Conservation (phyloP, 805 yeast genomes). For the Osmozyma mogii region DNA sequence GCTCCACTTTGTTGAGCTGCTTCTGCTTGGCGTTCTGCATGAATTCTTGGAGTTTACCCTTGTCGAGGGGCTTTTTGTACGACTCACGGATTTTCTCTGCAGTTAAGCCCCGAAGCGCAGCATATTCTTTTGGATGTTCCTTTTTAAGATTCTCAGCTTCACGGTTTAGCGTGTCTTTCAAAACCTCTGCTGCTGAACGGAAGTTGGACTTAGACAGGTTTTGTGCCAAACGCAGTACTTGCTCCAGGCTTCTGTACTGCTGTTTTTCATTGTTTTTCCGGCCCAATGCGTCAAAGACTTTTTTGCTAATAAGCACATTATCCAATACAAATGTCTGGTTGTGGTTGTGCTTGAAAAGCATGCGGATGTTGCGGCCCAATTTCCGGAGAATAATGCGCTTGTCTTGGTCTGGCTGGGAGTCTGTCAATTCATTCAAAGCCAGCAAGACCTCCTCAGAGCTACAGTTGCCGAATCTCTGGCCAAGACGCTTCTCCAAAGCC, state of each 20-base stretch:
- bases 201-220: too few relatives aligned
- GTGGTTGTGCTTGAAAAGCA: conserved; percentile 27
- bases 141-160: conserved; percentile 6
- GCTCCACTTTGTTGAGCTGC: conserved; percentile 33
- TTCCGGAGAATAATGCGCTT: conserved; percentile 18
- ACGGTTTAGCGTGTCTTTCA: too few relatives aligned
- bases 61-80: conserved; percentile 4
- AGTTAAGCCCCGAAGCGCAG: conserved; percentile 10
- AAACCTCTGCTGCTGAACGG: too few relatives aligned
- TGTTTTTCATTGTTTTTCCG: conserved; percentile 16
- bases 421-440: conserved; percentile 10
- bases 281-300: conserved; percentile 18
- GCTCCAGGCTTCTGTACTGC: conserved; percentile 17
- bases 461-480: conserved; percentile 12
- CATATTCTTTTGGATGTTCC: conserved; percentile 9
- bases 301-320: conserved; percentile 21
- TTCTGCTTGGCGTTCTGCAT: conserved; percentile 36
- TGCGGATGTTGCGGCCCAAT: conserved; percentile 21
- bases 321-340: conserved; percentile 28
- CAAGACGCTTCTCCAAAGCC: conserved; percentile 15
- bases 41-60: conserved; percentile 27
- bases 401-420: conserved; percentile 8
- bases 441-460: conserved; percentile 9
- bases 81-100: conserved; percentile 12
- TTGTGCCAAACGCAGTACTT: too few relatives aligned